Evolutionary conservation across 2,329 filamentous ascomycete species (phyloP), one percentile per base, ranked within the genome.

Genomic region (Delphinella strobiligena): DNA sequence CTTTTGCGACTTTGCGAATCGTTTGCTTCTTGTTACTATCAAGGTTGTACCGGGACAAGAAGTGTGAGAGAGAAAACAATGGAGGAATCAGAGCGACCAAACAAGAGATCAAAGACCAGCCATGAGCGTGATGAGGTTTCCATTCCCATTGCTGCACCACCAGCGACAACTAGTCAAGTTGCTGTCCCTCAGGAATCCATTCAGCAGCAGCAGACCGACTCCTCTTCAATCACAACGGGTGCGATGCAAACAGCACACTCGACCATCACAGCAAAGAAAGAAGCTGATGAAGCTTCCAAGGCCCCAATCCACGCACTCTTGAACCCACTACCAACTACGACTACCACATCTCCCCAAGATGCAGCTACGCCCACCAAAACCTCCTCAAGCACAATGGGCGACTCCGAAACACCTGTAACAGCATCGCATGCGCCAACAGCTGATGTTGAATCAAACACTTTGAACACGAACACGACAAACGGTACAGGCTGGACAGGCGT

Each of bases 31-130:
- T n/a, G n/a, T n/a, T n/a, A n/a, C n/a, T n/a, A n/a, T n/a, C n/a
- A n/a, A n/a, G n/a, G n/a, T n/a, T n/a, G n/a, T n/a, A n/a, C n/a
- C n/a, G n/a, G n/a, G n/a, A n/a, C n/a, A n/a, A n/a, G n/a, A n/a
- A n/a, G n/a, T n/a, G n/a, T n/a, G n/a, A n/a, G n/a, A n/a, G n/a
- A n/a, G 7, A 27, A 7, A 12, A 59, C 46, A n/a, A 76, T 75
- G 72, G 70, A 71, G 41, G 63, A 62, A 31, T 69, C 71, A 42
- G 72, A 72, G 45, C 59, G 72, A 35, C 73, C 73, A 5, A 54
- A 61, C 2, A 77, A 77, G 52, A 59, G 74, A 42, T 59, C 66
- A 36, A 77, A 76, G 58, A 49, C 72, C 22, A 64, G 60, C 19
- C 59, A 67, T 46, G 47, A 50, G 31, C 38, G 45, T 14, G 32